Evolutionary conservation across 306 rosid species (phyloP).

Genomic region (Herpetospermum pedunculosum): DNA sequence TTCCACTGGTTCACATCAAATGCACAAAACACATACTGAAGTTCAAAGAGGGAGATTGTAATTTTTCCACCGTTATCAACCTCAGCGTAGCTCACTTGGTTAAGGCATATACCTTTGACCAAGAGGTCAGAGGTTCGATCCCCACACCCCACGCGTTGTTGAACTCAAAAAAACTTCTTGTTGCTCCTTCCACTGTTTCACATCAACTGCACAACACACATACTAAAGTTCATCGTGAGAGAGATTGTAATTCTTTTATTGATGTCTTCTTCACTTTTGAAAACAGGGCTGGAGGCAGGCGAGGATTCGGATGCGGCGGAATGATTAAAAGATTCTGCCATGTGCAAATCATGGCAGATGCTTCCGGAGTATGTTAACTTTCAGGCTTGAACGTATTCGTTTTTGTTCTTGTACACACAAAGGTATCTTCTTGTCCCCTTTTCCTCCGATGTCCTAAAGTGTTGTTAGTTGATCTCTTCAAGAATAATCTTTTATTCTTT

Average conservation of each 20-base stretch:
- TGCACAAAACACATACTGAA: neutral
- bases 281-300: neutral
- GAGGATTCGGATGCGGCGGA: neutral
- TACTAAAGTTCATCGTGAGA: too few relatives aligned
- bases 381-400: neutral
- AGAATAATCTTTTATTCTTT: conserved; percentile 7
- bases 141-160: too few relatives aligned
- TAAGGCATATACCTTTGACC: too few relatives aligned
- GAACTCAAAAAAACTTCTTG: too few relatives aligned
- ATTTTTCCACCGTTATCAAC: too few relatives aligned
- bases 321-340: neutral
- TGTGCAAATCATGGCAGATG: neutral
- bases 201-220: neutral
- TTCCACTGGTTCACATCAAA: too few relatives aligned
- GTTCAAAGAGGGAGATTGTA: neutral
- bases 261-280: neutral
- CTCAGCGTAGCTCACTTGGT: too few relatives aligned
- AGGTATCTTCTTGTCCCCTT: neutral
- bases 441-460: neutral
- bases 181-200: too few relatives aligned
- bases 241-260: neutral
- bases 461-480: neutral
- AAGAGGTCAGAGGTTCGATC: too few relatives aligned
- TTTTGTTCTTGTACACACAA: conserved; percentile 7
- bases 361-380: neutral